Evolutionary conservation across 306 rosid genomes (phyloP), one percentile per base, ranked within the genome.

Genomic region (Cicer arietinum): DNA sequence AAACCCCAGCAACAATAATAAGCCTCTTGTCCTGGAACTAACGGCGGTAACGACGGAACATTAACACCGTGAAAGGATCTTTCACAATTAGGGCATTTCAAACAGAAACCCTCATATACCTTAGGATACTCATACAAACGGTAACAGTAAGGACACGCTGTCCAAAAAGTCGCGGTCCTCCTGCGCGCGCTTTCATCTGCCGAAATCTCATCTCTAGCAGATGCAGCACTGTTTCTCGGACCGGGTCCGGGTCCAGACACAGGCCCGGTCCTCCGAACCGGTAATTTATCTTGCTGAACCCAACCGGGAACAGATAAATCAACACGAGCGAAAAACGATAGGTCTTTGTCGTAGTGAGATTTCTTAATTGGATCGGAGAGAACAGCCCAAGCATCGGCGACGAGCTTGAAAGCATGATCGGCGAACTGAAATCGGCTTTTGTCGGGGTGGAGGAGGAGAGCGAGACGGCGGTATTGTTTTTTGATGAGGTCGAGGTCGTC

Each of bases 1-100:
- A 92, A 86, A 0, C 93, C 99, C 98, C 96, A 90, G 69, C 98
- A 88, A 63, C 99, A 95, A 58, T 92, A 91, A 79, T 95, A 95
- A 4, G 98, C 89, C 0, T 95, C 99, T 63, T 90, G 91, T 5
- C 96, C 99, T 6, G 86, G 88, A 25, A 88, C 96, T 7, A 86
- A 43, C 6, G 95, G 98, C 48, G 98, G 99, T 59, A 87, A 35
- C 16, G 86, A 58, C 16, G 87, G 85, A 39, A 94, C 40, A 10
- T 62, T 13, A 42, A 84, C 89, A 5, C 93, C 99, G 6, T 92
- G 92, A 22, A 92, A 90, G 2, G 90, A 91, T 71, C 88, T 86
- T n/a, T 86, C 83, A 51, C 99, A 95, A 58, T 84, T 89, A 84
- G 87, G 90, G 53, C 99, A 95, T 77, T 82, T 79, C 78, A 95